Evolutionary conservation across 225 moss, liverwort and hornwort species (phyloP).

Genomic region (Sphagnum tenellum): DNA sequence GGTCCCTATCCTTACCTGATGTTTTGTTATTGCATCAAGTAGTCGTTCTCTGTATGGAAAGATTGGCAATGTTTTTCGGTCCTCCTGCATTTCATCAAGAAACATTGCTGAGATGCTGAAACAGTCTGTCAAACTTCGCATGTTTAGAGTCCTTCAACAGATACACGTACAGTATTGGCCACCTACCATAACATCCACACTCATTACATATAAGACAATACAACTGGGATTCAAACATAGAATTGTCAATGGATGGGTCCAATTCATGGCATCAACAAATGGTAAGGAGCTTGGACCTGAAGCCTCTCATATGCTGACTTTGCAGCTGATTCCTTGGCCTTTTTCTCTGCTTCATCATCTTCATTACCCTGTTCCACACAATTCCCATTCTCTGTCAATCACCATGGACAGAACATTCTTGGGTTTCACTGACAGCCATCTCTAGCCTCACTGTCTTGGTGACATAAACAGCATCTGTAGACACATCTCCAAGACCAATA

Average conservation of each 20-base stretch:
- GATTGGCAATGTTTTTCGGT: slow-evolving; percentile 53
- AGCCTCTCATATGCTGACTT: slow-evolving; percentile 43
- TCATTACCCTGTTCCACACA: slow-evolving; percentile 31
- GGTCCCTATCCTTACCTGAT: slow-evolving; percentile 25
- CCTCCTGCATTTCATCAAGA: slow-evolving; percentile 31
- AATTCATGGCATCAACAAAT: too few relatives aligned
- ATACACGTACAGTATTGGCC: too few relatives aligned
- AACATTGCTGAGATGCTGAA: too few relatives aligned
- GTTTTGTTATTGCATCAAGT: slow-evolving; percentile 32
- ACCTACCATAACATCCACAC: too few relatives aligned
- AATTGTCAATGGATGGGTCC: too few relatives aligned
- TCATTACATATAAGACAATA: too few relatives aligned
- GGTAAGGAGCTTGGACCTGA: slow-evolving; percentile 24
- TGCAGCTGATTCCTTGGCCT: slow-evolving; percentile 44
- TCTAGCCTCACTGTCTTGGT: not conserved
- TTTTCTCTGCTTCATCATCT: slow-evolving; percentile 40
- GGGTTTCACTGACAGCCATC: too few relatives aligned
- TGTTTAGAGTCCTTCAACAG: too few relatives aligned
- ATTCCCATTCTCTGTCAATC: not conserved
- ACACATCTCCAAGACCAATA: not conserved
- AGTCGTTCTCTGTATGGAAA: slow-evolving; percentile 40
- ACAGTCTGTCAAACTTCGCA: too few relatives aligned
- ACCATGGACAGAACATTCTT: too few relatives aligned
- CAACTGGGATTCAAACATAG: too few relatives aligned
- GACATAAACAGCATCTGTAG: not conserved